A percentile compares a stretch with the other conserved stretches of the same genome.
These are phyloP conservation scores for Podospora pseudocomata DNA, from an alignment of 495 filamentous ascomycete genomes.

Conservation along the genomic window DNA sequence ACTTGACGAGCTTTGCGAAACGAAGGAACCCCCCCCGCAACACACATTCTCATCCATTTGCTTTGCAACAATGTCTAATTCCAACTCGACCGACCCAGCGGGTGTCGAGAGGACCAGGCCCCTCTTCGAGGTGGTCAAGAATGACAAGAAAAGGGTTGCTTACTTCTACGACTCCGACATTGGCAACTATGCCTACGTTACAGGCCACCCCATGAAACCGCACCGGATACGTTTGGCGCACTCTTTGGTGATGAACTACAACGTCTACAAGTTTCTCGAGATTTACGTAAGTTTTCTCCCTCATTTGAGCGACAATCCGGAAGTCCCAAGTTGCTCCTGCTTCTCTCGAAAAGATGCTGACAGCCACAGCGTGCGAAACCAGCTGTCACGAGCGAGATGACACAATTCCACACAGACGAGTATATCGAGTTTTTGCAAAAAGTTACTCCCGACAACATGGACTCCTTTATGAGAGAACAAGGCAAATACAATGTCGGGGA, in stretches of 20 bases:
- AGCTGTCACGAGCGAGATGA: slow-evolving; percentile 94
- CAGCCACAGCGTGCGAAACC: slow-evolving; percentile 81
- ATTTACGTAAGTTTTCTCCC: slow-evolving; percentile 72
- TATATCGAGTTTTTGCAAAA: slow-evolving; percentile 97
- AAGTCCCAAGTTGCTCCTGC: slow-evolving; percentile 3
- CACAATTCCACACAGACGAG: slow-evolving; percentile 98
- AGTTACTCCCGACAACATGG: slow-evolving; percentile 99
- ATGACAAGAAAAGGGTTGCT: slow-evolving; percentile 67
- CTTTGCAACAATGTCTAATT: slow-evolving; percentile 19
- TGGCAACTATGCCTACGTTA: slow-evolving; percentile 94
- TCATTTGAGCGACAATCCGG: not conserved
- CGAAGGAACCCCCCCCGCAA: not conserved
- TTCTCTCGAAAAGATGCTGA: not conserved
- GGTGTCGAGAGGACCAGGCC: slow-evolving; percentile 35
- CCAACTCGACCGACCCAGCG: slow-evolving; percentile 27
- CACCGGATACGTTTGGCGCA: slow-evolving; percentile 97
- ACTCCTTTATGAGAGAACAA: slow-evolving; percentile 85
- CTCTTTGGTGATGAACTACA: slow-evolving; percentile 98
- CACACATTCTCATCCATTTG: not conserved
- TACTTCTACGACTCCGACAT: slow-evolving; percentile 99
- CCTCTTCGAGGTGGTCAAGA: slow-evolving; percentile 30
- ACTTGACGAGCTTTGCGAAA: not conserved
- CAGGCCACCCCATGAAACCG: slow-evolving; percentile 98
- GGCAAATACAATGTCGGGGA: slow-evolving; percentile 97
- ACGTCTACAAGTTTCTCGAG: slow-evolving; percentile 97